phyloP scores from a whole-genome alignment of 1,139 yeast species.

The Zygosaccharomyces pseudobailii region DNA sequence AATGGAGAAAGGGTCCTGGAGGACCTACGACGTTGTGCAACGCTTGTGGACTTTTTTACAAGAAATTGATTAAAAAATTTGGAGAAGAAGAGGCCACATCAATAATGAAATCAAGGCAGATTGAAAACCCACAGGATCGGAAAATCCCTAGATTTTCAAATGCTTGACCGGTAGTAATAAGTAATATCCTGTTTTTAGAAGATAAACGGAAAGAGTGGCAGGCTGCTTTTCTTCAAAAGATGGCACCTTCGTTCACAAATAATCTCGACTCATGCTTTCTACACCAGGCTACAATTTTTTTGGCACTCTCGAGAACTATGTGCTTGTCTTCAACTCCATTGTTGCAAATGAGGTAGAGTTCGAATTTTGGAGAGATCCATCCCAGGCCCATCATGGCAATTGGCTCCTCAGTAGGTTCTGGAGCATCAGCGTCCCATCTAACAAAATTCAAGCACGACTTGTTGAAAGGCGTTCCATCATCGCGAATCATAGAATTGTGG shows the following conservation, averaged over 20 bases:
- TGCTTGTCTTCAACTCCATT: slow-evolving; percentile 46
- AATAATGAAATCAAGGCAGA: slow-evolving; percentile 21
- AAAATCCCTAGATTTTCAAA: slow-evolving; percentile 13
- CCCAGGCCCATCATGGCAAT: slow-evolving; percentile 43
- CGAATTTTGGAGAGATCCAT: slow-evolving; percentile 54
- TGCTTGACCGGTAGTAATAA: neutral
- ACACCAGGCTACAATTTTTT: slow-evolving; percentile 53
- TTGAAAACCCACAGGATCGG: slow-evolving; percentile 16
- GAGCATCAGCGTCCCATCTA: slow-evolving; percentile 35
- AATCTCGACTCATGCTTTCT: slow-evolving; percentile 50
- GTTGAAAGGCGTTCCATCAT: slow-evolving; percentile 24
- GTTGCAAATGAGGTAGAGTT: slow-evolving; percentile 48
- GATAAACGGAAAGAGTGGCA: neutral
- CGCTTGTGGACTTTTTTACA: slow-evolving; percentile 72
- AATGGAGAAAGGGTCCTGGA: slow-evolving; percentile 87
- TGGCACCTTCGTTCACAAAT: slow-evolving; percentile 61
- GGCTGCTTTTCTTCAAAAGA: slow-evolving; percentile 33
- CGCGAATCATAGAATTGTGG: slow-evolving; percentile 23
- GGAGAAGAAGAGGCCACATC: slow-evolving; percentile 19
- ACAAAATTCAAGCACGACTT: slow-evolving; percentile 29
- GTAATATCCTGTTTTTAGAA: neutral
- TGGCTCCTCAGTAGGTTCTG: slow-evolving; percentile 7
- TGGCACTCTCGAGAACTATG: slow-evolving; percentile 48
- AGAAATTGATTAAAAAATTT: slow-evolving; percentile 24
- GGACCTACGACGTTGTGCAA: slow-evolving; percentile 83